Conservation (phyloP, 345 rosid species). For the Populus alba region DNA sequence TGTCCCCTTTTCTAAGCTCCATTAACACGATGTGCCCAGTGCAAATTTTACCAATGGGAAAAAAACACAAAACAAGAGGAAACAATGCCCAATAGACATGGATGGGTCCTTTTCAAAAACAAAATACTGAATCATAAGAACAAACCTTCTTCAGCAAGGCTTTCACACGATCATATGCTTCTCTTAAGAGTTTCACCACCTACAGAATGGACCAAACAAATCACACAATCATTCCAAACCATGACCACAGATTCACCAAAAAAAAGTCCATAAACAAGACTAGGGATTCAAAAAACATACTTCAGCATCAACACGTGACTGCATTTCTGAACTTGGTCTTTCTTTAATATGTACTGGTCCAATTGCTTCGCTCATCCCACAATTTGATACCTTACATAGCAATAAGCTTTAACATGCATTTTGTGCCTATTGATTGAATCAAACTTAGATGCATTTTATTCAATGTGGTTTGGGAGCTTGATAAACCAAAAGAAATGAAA, state of each 20-base stretch:
- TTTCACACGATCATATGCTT: conserved; percentile 92
- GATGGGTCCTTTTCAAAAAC: neutral
- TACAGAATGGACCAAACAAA: conserved; percentile 30
- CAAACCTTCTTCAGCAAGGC: conserved; percentile 75
- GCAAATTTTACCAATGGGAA: neutral
- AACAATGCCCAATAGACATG: neutral
- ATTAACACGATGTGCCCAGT: neutral
- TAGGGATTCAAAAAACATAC: conserved; percentile 37
- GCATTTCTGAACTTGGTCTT: conserved; percentile 93
- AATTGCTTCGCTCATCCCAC: conserved; percentile 91
- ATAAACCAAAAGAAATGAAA: neutral
- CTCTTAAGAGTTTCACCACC: conserved; percentile 92
- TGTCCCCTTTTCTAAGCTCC: neutral
- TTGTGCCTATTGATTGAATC: neutral
- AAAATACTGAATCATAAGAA: neutral
- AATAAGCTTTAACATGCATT: neutral
- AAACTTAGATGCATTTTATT: neutral
- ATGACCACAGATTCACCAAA: neutral
- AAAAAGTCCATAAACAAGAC: neutral
- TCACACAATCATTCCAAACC: neutral
- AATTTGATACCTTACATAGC: conserved; percentile 63
- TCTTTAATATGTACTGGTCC: conserved; percentile 96
- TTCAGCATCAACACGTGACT: conserved; percentile 92
- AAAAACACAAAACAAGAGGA: neutral
- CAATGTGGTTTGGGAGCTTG: neutral